phyloP scores from a whole-genome alignment of 2,329 filamentous ascomycete species.

The Erysiphe pulchra region DNA sequence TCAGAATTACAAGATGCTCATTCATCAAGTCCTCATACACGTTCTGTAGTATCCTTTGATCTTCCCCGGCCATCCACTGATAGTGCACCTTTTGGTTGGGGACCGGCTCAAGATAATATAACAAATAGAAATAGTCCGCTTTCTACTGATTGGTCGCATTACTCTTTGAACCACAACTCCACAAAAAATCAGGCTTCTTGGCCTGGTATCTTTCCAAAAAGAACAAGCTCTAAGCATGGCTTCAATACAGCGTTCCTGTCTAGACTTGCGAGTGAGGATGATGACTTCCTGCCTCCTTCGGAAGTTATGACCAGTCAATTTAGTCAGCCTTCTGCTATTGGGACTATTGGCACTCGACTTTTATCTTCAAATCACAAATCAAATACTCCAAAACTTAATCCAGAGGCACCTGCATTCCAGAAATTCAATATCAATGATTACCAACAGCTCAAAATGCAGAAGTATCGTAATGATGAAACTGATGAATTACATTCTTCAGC shows the following conservation, averaged over 20 bases:
- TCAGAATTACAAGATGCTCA: constrained; percentile 23
- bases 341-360: constrained; percentile 60
- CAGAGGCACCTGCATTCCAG: constrained; percentile 71
- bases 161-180: constrained; percentile 4
- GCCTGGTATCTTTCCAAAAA: constrained; percentile 53
- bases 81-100: constrained; percentile 48
- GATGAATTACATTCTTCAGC: neutral
- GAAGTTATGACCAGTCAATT: constrained; percentile 25
- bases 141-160: constrained; percentile 23
- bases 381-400: constrained; percentile 44
- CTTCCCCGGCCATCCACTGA: constrained; percentile 58
- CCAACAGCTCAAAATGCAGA: constrained; percentile 17
- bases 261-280: constrained; percentile 34
- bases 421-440: constrained; percentile 31
- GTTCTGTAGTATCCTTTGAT: constrained; percentile 42
- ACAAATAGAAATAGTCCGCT: constrained; percentile 26
- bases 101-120: constrained; percentile 18
- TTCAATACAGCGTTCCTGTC: constrained; percentile 38
- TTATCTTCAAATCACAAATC: constrained; percentile 19
- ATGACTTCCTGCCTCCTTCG: constrained; percentile 30
- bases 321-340: constrained; percentile 28
- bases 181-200: constrained; percentile 20
- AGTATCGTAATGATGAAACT: constrained; percentile 16
- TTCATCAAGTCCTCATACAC: constrained; percentile 34
- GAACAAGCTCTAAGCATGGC: constrained; percentile 56